Conservation (phyloP, 768 basidiomycete genomes). For the Mycena rosella region DNA sequence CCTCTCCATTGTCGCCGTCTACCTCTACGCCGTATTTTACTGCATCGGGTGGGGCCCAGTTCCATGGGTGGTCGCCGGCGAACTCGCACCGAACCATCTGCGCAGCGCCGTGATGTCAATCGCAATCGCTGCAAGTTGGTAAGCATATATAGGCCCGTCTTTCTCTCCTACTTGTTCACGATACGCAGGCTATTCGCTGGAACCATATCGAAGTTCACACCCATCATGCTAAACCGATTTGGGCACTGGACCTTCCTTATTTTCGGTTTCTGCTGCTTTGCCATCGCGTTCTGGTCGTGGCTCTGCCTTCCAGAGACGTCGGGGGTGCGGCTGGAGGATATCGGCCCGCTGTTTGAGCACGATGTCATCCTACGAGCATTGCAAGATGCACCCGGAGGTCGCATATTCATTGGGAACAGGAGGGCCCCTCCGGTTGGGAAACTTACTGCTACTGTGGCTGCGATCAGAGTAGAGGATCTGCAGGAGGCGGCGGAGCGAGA, state of each 20-base stretch:
- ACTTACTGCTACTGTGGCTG: slow-evolving; percentile 14
- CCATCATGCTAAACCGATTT: slow-evolving; percentile 49
- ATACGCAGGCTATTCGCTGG: slow-evolving; percentile 54
- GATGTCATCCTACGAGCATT: slow-evolving; percentile 51
- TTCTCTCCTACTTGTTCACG: background rate
- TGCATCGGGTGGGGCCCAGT: slow-evolving; percentile 57
- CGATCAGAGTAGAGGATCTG: background rate
- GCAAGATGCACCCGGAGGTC: slow-evolving; percentile 57
- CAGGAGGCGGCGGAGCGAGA: background rate
- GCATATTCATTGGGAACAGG: slow-evolving; percentile 47
- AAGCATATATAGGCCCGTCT: background rate
- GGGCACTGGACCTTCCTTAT: slow-evolving; percentile 57
- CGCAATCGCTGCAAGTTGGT: slow-evolving; percentile 57
- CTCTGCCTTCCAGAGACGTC: slow-evolving; percentile 62
- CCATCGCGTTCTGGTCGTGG: slow-evolving; percentile 59
- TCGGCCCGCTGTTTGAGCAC: slow-evolving; percentile 58
- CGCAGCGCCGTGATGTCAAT: slow-evolving; percentile 53
- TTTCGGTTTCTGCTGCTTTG: slow-evolving; percentile 56
- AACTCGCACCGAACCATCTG: slow-evolving; percentile 60
- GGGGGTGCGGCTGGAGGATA: slow-evolving; percentile 60
- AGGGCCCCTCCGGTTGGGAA: slow-evolving; percentile 43
- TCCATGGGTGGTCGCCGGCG: slow-evolving; percentile 58
- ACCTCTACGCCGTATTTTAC: slow-evolving; percentile 62
- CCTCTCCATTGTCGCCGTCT: slow-evolving; percentile 59
- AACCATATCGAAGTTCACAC: slow-evolving; percentile 60